Base-by-base conservation (phyloP, 192 early-diverging fungal species). In the Coemansia sp. region DNA sequence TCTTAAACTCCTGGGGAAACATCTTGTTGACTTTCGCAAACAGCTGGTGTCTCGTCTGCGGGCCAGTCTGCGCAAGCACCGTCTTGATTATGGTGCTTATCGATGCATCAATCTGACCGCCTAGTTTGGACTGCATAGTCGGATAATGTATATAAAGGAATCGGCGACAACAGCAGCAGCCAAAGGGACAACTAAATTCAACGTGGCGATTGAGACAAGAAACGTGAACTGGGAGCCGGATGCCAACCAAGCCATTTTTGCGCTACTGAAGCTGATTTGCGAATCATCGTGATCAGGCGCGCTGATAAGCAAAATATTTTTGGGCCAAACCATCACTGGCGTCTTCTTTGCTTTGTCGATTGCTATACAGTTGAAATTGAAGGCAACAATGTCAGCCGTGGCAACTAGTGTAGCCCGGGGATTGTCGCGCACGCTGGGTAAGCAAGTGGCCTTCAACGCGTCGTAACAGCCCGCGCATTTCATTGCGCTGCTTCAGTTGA, bases 61-160 rank as follows among this genome's bases (percentile, higher is more conserved):
- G 66, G 6, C 72, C 72, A 14, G 53, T 57, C 21, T 58, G 61
- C 15, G 66, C 57, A 40, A 75, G 44, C 2, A 65, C 1, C 15
- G 66, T 57, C 50, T 69, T 68, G 9, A 75, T 65, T 17, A 75
- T 61, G 9, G 62, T 69, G 44, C 61, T 58, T 10, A 58, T 45
- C 26, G 72, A 69, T 0, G 59, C 66, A 15, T 58, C 17, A 23
- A 51, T 23, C 5, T 20, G 27, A 14, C 48, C n/a, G n/a, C n/a
- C n/a, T n/a, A n/a, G n/a, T n/a, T n/a, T n/a, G n/a, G n/a, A n/a
- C n/a, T n/a, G n/a, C n/a, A n/a, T n/a, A n/a, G n/a, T n/a, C n/a
- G n/a, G n/a, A n/a, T n/a, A n/a, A n/a, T n/a, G n/a, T n/a, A n/a
- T n/a, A n/a, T n/a, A n/a, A n/a, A n/a, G n/a, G n/a, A n/a, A n/a